Percentiles rank a stretch among this genome's conserved stretches.
Evolutionary conservation across 306 rosid species (phyloP).

Genomic region (Delonix regia): DNA sequence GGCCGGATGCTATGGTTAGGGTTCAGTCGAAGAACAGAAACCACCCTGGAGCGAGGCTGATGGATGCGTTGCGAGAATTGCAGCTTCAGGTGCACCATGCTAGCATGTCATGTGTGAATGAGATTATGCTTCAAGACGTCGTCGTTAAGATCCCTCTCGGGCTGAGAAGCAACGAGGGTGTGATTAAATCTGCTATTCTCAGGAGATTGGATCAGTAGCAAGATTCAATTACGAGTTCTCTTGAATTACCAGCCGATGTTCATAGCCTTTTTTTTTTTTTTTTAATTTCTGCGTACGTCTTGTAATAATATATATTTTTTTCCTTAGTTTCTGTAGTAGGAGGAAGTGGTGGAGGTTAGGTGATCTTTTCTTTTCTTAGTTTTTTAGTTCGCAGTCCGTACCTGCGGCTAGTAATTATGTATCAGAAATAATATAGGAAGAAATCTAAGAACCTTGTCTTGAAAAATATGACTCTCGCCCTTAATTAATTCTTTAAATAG

Average conservation of each 20-base stretch:
- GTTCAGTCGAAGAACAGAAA: slow-evolving; percentile 69
- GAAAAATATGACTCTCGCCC: no score
- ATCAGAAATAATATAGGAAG: no score
- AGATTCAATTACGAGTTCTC: not conserved
- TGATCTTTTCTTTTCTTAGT: not conserved
- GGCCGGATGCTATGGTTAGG: slow-evolving; percentile 74
- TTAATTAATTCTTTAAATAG: no score
- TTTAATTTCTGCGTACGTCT: not conserved
- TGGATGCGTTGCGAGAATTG: slow-evolving; percentile 67
- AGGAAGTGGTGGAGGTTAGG: no score
- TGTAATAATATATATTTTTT: not conserved
- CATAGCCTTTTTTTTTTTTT: not conserved
- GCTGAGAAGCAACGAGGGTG: slow-evolving; percentile 43
- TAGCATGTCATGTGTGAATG: slow-evolving; percentile 68
- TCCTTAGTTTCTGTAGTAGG: not conserved
- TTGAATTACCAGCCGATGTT: not conserved
- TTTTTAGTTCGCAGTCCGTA: not conserved
- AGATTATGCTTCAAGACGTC: slow-evolving; percentile 80
- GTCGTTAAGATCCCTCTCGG: slow-evolving; percentile 59
- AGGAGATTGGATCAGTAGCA: slow-evolving; percentile 43
- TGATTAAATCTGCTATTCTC: slow-evolving; percentile 59
- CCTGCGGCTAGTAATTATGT: no score
- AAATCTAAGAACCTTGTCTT: no score
- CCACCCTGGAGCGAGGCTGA: slow-evolving; percentile 68
- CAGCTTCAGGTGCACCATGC: slow-evolving; percentile 80